Conservation (phyloP, 371 early-diverging fungal genomes). For the Circinella umbellata region DNA sequence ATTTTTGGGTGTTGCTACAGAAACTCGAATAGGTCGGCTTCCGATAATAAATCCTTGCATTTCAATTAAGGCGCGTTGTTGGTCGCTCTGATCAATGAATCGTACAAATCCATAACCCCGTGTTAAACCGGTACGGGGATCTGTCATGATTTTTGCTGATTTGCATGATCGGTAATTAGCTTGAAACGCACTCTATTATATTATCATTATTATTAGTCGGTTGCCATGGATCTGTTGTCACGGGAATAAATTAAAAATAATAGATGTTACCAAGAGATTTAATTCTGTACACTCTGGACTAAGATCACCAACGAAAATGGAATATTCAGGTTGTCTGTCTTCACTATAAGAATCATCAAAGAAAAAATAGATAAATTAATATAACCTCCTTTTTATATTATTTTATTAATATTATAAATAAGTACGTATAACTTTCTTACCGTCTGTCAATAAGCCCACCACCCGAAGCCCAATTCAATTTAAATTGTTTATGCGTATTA, state of each 20-base stretch:
- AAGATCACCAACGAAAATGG: slow-evolving; percentile 88
- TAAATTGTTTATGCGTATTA: slow-evolving; percentile 77
- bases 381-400: background rate
- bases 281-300: slow-evolving; percentile 73
- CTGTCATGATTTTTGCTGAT: slow-evolving; percentile 85
- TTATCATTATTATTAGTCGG: background rate
- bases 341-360: slow-evolving; percentile 31
- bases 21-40: slow-evolving; percentile 83
- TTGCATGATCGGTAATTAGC: slow-evolving; percentile 70
- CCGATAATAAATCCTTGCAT: slow-evolving; percentile 81
- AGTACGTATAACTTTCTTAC: slow-evolving; percentile 14
- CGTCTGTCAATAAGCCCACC: slow-evolving; percentile 57
- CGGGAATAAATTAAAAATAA: background rate
- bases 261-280: slow-evolving; percentile 66
- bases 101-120: slow-evolving; percentile 89
- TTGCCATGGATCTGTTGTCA: too few relatives aligned
- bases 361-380: too few relatives aligned
- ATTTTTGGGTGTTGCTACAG: slow-evolving; percentile 78
- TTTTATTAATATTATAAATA: too few relatives aligned
- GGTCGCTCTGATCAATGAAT: slow-evolving; percentile 75
- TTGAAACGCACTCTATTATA: slow-evolving; percentile 54
- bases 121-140: slow-evolving; percentile 74
- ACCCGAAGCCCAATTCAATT: slow-evolving; percentile 73
- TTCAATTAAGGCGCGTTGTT: slow-evolving; percentile 76
- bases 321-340: slow-evolving; percentile 72